Percentiles rank a stretch among this genome's conserved stretches.
Conservation (phyloP, 2,329 filamentous ascomycete genomes). For the Penicillium italicum region DNA sequence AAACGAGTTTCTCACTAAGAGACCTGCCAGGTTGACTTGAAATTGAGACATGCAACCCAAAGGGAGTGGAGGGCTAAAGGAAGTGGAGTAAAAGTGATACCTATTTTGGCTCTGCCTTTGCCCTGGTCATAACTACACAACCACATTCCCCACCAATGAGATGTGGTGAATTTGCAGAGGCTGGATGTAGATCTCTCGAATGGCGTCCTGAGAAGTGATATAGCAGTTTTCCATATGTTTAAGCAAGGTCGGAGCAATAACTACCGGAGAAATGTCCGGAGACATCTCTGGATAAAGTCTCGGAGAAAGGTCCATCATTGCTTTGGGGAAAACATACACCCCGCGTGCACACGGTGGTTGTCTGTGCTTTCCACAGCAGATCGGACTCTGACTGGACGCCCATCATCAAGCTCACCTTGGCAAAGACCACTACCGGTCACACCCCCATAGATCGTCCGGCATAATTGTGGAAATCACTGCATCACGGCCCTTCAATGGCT, state of each 20-base stretch:
- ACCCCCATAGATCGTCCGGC: not conserved
- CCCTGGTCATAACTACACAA: too few species aligned
- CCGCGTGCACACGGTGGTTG: not conserved
- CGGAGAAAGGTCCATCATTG: not conserved
- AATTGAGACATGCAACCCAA: slow-evolving; percentile 45
- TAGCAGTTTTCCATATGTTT: not conserved
- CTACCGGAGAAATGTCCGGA: not conserved
- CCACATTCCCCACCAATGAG: slow-evolving; percentile 45
- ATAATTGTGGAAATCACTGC: not conserved
- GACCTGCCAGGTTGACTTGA: slow-evolving; percentile 41
- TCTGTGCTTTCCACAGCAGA: not conserved
- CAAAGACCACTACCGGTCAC: not conserved
- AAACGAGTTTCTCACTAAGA: slow-evolving; percentile 41
- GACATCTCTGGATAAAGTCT: not conserved
- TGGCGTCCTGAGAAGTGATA: slow-evolving; percentile 9
- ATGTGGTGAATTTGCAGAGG: slow-evolving; percentile 47
- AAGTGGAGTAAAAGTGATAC: not conserved
- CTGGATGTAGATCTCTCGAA: slow-evolving; percentile 42
- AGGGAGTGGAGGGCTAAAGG: slow-evolving; percentile 35
- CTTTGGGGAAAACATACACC: not conserved
- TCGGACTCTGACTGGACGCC: not conserved
- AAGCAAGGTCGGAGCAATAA: not conserved
- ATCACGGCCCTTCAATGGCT: not conserved
- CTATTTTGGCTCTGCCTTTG: too few species aligned
- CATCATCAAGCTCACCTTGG: not conserved